Evolutionary conservation across 176 grass and related monocot species (phyloP).

Genomic region (Rhynchospora pubera): DNA sequence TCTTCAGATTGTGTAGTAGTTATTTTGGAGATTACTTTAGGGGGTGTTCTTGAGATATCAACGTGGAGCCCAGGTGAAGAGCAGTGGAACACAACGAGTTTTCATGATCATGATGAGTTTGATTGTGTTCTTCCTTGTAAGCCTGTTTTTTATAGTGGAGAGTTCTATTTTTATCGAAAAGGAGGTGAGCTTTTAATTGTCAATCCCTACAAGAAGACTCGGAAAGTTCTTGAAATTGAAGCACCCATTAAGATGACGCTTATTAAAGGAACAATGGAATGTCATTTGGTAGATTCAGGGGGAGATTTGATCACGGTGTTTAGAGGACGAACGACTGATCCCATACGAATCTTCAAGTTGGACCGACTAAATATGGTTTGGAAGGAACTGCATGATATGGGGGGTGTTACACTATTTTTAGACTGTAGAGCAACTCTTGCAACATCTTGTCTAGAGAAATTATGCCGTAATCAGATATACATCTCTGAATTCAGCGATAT

Average conservation of each 20-base stretch:
- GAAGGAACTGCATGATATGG: not conserved
- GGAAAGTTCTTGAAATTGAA: not conserved
- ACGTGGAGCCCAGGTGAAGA: not conserved
- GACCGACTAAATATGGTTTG: not conserved
- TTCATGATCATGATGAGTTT: not conserved
- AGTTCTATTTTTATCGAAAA: constrained; percentile 4
- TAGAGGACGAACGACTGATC: not conserved
- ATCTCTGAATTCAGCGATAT: not conserved
- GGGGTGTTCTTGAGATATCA: not conserved
- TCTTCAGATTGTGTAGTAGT: not conserved
- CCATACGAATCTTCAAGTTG: not conserved
- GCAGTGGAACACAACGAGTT: not conserved
- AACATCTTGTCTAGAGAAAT: not conserved
- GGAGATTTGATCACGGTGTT: constrained; percentile 7
- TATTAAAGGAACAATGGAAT: not conserved
- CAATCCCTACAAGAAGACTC: not conserved
- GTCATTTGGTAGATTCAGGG: not conserved
- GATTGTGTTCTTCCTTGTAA: not conserved
- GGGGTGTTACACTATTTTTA: not conserved
- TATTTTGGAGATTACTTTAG: not conserved
- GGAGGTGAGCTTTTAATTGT: constrained; percentile 1
- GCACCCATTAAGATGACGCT: not conserved
- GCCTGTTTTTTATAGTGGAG: not conserved
- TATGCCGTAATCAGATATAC: not conserved
- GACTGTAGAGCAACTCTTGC: not conserved